phyloP scores from a whole-genome alignment of 768 basidiomycete genomes.

The Suillus plorans region DNA sequence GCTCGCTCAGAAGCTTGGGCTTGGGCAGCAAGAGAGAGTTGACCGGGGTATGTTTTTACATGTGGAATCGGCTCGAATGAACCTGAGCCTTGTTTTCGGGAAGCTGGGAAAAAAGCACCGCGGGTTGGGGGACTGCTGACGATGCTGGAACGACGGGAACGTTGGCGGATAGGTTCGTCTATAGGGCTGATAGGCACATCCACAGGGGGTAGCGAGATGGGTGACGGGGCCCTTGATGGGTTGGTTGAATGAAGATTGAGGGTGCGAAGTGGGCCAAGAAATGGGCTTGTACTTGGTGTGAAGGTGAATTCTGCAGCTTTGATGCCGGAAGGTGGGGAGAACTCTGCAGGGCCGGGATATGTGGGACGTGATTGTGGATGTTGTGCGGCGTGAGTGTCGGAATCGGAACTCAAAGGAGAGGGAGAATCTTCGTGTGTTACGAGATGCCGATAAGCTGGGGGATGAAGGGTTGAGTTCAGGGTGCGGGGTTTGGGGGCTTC shows the following conservation, averaged over 20 bases:
- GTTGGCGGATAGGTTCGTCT: slow-evolving; percentile 30
- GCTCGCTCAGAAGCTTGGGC: slow-evolving; percentile 23
- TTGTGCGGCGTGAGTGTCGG: slow-evolving; percentile 38
- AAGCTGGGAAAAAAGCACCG: slow-evolving; percentile 25
- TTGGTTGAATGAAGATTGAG: slow-evolving; percentile 73
- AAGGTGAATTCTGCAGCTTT: slow-evolving; percentile 38
- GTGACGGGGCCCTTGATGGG: slow-evolving; percentile 71
- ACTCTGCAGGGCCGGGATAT: slow-evolving; percentile 16
- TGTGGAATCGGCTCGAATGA: slow-evolving; percentile 30
- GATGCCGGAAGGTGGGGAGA: slow-evolving; percentile 24
- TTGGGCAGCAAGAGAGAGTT: slow-evolving; percentile 28
- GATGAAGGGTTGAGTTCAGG: slow-evolving; percentile 31
- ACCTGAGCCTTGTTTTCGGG: slow-evolving; percentile 27
- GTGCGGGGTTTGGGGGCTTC: slow-evolving; percentile 18
- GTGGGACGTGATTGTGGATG: slow-evolving; percentile 31
- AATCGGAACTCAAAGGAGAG: slow-evolving; percentile 71
- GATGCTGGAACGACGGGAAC: slow-evolving; percentile 30
- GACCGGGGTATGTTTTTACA: slow-evolving; percentile 34
- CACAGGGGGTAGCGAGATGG: slow-evolving; percentile 62
- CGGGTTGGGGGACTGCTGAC: slow-evolving; percentile 39
- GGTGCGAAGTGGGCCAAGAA: slow-evolving; percentile 74
- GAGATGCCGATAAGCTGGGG: slow-evolving; percentile 32
- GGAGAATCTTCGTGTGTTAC: slow-evolving; percentile 59
- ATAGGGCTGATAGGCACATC: slow-evolving; percentile 34
- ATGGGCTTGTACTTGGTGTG: slow-evolving; percentile 78